A percentile compares a stretch with the other conserved stretches of the same genome.
These are phyloP conservation scores for Pichia phayaonensis DNA, from an alignment of 805 yeast species.

Conservation along the genomic window DNA sequence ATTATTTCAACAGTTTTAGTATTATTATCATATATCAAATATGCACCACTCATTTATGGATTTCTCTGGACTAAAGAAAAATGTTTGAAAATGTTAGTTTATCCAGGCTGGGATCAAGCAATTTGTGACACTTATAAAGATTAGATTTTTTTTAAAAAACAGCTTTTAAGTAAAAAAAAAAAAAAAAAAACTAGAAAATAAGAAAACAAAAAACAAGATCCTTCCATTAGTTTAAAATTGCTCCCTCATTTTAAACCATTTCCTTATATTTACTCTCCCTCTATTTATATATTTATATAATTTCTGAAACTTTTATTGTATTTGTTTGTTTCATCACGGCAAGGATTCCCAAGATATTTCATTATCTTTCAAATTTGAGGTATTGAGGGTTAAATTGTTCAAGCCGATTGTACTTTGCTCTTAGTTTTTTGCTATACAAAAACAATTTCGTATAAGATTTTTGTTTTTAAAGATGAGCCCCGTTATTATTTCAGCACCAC, in stretches of 20 bases:
- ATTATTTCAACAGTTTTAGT: slow-evolving; percentile 16
- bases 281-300: background rate
- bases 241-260: background rate
- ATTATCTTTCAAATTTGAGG: background rate
- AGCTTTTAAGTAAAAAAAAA: background rate
- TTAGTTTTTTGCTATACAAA: background rate
- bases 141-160: background rate
- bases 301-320: background rate
- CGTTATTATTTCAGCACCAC: background rate
- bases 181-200: no score
- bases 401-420: background rate
- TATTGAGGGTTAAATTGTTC: background rate
- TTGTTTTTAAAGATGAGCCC: background rate
- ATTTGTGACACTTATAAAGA: slow-evolving; percentile 7
- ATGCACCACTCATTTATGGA: slow-evolving; percentile 41
- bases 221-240: background rate
- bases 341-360: background rate
- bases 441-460: background rate
- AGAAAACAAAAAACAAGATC: background rate
- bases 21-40: slow-evolving; percentile 23
- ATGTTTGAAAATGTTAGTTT: slow-evolving; percentile 27
- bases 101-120: slow-evolving; percentile 12
- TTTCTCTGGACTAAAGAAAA: slow-evolving; percentile 34
- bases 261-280: background rate
- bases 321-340: background rate